A percentile compares a stretch with the other conserved stretches of the same genome.
Conservation (phyloP, 768 basidiomycete genomes). For the Tylopilus plumbeoviolaceoides region DNA sequence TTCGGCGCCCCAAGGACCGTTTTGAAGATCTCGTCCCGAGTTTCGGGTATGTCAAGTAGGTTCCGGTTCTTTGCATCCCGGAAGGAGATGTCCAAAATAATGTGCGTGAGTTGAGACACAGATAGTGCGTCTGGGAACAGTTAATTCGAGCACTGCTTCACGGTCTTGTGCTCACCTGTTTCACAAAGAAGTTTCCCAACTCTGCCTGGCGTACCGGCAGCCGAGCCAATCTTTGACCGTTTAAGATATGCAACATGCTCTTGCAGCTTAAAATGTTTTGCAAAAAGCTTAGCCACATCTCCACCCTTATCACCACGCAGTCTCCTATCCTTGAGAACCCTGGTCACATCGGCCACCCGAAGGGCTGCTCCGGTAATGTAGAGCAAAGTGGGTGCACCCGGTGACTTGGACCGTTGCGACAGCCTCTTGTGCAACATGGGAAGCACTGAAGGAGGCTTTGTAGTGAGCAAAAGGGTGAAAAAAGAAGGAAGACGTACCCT, state of each 20-base stretch:
- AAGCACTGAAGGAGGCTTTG: slow-evolving; percentile 41
- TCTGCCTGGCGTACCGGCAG: slow-evolving; percentile 89
- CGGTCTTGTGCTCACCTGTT: slow-evolving; percentile 45
- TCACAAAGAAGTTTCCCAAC: slow-evolving; percentile 81
- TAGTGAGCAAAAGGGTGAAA: background rate
- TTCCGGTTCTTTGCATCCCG: slow-evolving; percentile 73
- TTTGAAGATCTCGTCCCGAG: slow-evolving; percentile 75
- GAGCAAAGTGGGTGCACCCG: slow-evolving; percentile 83
- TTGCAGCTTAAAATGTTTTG: slow-evolving; percentile 87
- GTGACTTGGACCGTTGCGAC: slow-evolving; percentile 67
- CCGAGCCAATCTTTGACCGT: slow-evolving; percentile 82
- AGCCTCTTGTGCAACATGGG: slow-evolving; percentile 68
- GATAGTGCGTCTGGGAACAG: slow-evolving; percentile 57
- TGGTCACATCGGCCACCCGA: slow-evolving; percentile 83
- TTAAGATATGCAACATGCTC: slow-evolving; percentile 83
- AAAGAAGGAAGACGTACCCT: slow-evolving; percentile 44
- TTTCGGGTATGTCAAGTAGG: slow-evolving; percentile 81
- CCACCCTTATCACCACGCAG: slow-evolving; percentile 80
- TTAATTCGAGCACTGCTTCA: slow-evolving; percentile 3
- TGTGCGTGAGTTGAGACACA: slow-evolving; percentile 74
- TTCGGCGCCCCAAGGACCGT: slow-evolving; percentile 61
- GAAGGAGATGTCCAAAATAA: slow-evolving; percentile 74
- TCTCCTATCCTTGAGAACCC: slow-evolving; percentile 63
- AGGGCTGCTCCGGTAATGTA: slow-evolving; percentile 87
- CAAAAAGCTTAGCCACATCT: slow-evolving; percentile 93